phyloP scores from a whole-genome alignment of 2,329 filamentous ascomycete genomes.

The Calonectria henricotiae region DNA sequence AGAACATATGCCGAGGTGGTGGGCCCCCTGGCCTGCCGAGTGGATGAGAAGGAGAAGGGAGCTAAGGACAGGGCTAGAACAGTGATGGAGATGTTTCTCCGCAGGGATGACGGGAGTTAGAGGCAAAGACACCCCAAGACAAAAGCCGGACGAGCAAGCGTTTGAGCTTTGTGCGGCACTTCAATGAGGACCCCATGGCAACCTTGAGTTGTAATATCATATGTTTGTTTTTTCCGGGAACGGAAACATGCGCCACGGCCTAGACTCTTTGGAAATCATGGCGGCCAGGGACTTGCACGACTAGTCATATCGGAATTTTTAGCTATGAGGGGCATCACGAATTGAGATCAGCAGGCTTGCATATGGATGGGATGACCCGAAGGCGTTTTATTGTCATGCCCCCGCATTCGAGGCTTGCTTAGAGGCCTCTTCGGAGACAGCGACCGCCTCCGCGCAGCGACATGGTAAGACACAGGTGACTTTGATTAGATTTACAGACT shows the following conservation, averaged over 20 bases:
- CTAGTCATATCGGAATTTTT: conserved; percentile 21
- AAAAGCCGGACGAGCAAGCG: conserved; percentile 37
- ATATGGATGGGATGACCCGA: conserved; percentile 3
- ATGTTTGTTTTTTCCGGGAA: neutral
- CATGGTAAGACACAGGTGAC: neutral
- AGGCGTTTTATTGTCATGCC: conserved; percentile 2
- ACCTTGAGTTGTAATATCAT: conserved; percentile 25
- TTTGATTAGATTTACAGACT: conserved; percentile 9
- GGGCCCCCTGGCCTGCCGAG: conserved; percentile 74
- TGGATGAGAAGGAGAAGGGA: conserved; percentile 70
- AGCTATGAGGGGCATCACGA: conserved; percentile 21
- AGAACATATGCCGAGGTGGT: conserved; percentile 78
- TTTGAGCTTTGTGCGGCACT: conserved; percentile 35
- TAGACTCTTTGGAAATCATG: conserved; percentile 14
- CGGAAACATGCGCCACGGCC: neutral
- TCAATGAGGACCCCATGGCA: conserved; percentile 5
- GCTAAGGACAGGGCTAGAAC: conserved; percentile 77
- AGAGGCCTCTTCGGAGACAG: neutral
- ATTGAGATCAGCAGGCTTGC: conserved; percentile 29
- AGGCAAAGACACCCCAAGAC: conserved; percentile 43
- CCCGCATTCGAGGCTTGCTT: conserved; percentile 3
- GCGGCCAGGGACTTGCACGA: neutral
- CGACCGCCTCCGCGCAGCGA: conserved; percentile 4
- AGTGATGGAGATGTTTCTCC: conserved; percentile 79
- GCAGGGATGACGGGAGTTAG: conserved; percentile 57